Evolutionary conservation across 1,284 basidiomycete genomes (phyloP), one percentile per base, ranked within the genome.

Genomic region (Golubevia sp.): DNA sequence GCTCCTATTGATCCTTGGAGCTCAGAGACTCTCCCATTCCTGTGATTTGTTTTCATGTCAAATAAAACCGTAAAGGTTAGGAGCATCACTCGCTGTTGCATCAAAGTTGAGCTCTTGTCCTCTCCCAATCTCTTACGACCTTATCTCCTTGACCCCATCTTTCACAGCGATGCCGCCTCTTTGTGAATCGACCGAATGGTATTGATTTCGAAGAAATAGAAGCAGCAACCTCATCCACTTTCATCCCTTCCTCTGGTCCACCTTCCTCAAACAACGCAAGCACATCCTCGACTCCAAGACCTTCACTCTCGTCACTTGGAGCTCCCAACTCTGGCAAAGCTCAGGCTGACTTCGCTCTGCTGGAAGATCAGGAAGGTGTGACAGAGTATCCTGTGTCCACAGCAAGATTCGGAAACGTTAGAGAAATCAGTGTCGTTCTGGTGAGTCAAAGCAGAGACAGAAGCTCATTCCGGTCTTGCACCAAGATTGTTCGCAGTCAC

Each of bases 281-380:
- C 21, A 52, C 50, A 52, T 26, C 25, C 11, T 23, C 54, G 21
- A 55, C 54, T n/a, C n/a, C 54, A 25, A 38, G 24, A 27, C 3
- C n/a, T 55, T 26, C 18, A 15, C 26, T 20, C 3, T 26, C 54
- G 3, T 55, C 62, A 3, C 57, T 78, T 1, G 79, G 76, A 7
- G 58, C 62, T 6, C 63, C 73, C 1, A 65, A 64, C n/a, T 71
- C 67, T 21, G 79, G 73, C 23, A 75, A 68, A 24, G 70, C 79
- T 5, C 79, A 82, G 61, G 79, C 79, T 8, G 79, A 82, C 58
- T 82, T 82, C 68, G 69, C 73, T 4, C 61, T 82, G 15, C 54
- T 78, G 30, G 66, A 67, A 15, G 66, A 52, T 13, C 66, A 63
- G 1, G 69, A 71, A 30, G 74, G 75, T 21, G 71, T 76, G 5